Conservation (phyloP, 2,329 filamentous ascomycete species). For the Aspergillus flavus region DNA sequence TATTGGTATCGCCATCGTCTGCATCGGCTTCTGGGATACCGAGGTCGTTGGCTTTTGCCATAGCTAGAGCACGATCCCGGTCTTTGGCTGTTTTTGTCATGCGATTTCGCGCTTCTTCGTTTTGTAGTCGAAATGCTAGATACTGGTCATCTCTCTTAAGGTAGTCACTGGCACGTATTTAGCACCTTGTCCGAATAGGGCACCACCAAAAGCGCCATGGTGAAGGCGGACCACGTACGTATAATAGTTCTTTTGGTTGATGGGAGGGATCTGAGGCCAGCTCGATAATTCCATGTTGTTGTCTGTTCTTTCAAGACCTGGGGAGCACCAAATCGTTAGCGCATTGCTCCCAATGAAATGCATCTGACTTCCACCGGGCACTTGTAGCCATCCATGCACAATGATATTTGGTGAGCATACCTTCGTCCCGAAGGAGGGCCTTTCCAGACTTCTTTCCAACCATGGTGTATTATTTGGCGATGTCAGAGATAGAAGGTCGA, state of each 20-base stretch:
- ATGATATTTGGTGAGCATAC: slow-evolving; percentile 29
- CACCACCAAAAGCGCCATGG: background rate
- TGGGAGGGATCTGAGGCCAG: slow-evolving; percentile 90
- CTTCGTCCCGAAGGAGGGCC: slow-evolving; percentile 63
- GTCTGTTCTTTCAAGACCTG: slow-evolving; percentile 92
- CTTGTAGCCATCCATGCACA: background rate
- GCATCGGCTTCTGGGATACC: slow-evolving; percentile 55
- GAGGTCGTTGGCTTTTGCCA: slow-evolving; percentile 69
- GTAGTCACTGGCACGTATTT: slow-evolving; percentile 71
- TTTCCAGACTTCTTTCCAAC: slow-evolving; percentile 68
- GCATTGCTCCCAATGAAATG: background rate
- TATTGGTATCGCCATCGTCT: slow-evolving; percentile 55
- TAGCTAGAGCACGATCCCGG: slow-evolving; percentile 79
- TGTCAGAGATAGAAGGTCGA: background rate
- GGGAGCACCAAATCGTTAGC: slow-evolving; percentile 13
- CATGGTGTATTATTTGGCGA: slow-evolving; percentile 46
- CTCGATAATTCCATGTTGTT: slow-evolving; percentile 96
- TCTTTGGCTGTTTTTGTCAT: slow-evolving; percentile 87
- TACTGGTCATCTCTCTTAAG: slow-evolving; percentile 98
- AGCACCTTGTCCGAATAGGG: background rate
- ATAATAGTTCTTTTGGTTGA: slow-evolving; percentile 99
- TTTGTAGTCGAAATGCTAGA: slow-evolving; percentile 82
- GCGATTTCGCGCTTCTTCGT: slow-evolving; percentile 80
- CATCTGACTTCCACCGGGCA: background rate
- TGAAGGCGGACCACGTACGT: slow-evolving; percentile 62